Conservation (phyloP, 192 early-diverging fungal species). For the Entomortierella chlamydospora region DNA sequence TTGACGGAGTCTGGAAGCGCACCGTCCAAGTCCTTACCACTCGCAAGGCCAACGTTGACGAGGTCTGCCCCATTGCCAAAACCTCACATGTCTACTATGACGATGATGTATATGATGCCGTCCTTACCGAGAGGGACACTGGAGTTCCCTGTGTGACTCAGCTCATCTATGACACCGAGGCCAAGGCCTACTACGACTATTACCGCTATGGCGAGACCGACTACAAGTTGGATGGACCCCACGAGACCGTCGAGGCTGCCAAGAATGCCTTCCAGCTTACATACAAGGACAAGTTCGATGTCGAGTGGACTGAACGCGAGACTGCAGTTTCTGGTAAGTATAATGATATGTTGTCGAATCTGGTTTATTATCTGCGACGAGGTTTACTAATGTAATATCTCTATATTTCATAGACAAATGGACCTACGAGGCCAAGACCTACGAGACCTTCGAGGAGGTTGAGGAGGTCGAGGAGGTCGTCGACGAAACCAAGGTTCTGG, state of each 20-base stretch:
- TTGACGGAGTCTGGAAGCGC: too few relatives aligned
- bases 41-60: too few relatives aligned
- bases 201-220: conserved; percentile 26
- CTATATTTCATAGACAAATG: too few relatives aligned
- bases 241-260: conserved; percentile 19
- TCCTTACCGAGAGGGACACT: conserved; percentile 15
- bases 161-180: conserved; percentile 16
- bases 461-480: too few relatives aligned
- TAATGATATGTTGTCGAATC: background rate
- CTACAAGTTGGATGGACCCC: conserved; percentile 32
- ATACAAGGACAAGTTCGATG: conserved; percentile 12
- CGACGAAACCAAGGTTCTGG: too few relatives aligned
- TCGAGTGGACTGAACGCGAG: conserved; percentile 22
- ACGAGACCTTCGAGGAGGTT: too few relatives aligned
- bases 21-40: too few relatives aligned
- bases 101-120: conserved; percentile 20
- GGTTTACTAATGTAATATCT: too few relatives aligned
- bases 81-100: too few relatives aligned
- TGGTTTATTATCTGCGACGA: too few relatives aligned
- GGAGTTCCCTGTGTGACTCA: conserved; percentile 26
- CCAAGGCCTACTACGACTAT: conserved; percentile 25
- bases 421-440: too few relatives aligned
- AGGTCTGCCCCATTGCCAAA: too few relatives aligned
- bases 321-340: conserved; percentile 13
- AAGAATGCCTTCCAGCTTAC: conserved; percentile 23